Evolutionary conservation across 1,284 basidiomycete genomes (phyloP), one percentile per base, ranked within the genome.

Genomic region (Leccinum angustisporum): DNA sequence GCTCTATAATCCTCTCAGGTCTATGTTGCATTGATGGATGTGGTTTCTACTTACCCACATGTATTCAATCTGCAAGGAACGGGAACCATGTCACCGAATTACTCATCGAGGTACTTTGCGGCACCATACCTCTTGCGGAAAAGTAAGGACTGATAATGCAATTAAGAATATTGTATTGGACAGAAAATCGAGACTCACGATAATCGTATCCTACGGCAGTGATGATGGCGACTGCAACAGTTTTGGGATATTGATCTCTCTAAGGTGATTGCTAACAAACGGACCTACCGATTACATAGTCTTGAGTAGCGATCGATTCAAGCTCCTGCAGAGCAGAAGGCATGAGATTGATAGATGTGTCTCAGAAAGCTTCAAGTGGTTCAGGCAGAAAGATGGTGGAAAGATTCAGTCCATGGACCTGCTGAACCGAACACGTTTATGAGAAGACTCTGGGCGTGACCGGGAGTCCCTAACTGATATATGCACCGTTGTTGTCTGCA

Each of bases 151-250:
- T 59, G 18, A 25, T 3, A 50, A 16, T 13, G 25, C 5, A 14
- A 21, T 55, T 27, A n/a, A 11, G 33, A 5, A 16, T 13, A 10
- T 36, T 11, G 14, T 48, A 36, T 27, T 16, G 34, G 18, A 31
- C 16, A 5, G 30, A n/a, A 30, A 27, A 13, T 10, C 2, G n/a
- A 10, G 5, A 10, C 51, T 61, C 52, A 61, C 60, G 18, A 16
- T 59, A 59, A 59, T 63, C 61, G 11, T 63, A 63, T 51, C 27
- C 61, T 2, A 63, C 43, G 4, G 46, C 43, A 18, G 27, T 54
- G 6, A 62, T 30, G 7, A 59, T n/a, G n/a, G 33, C 54, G 5
- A 54, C 61, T 62, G 61, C 3, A 2, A 46, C 9, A 30, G 16
- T 3, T 5, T 14, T 33, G 9, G 31, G 10, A 31, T n/a, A 16